A percentile compares a stretch with the other conserved stretches of the same genome.
These are phyloP conservation scores for Irpex lacteus DNA, from an alignment of 1,284 basidiomycete genomes.

Conservation along the genomic window DNA sequence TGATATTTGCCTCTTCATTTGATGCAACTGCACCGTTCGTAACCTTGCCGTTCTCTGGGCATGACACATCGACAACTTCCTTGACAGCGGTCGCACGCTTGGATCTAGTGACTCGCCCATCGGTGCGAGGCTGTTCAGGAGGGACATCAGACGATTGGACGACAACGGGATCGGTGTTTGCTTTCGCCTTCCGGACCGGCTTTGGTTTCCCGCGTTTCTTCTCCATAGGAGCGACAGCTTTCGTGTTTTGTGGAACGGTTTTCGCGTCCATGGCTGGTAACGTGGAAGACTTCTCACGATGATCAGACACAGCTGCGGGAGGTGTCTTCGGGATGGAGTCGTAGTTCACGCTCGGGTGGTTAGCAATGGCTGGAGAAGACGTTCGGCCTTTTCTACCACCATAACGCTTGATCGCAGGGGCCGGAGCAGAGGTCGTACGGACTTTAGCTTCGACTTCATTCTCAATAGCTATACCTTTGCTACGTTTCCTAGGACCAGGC, in stretches of 20 bases:
- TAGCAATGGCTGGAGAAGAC: slow-evolving; percentile 15
- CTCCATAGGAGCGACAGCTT: not conserved
- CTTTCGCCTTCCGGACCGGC: not conserved
- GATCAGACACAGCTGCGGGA: not conserved
- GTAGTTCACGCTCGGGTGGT: slow-evolving; percentile 20
- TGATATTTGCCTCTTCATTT: not conserved
- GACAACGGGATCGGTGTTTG: not conserved
- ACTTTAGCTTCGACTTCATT: slow-evolving; percentile 6
- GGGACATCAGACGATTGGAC: not conserved
- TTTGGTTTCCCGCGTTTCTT: not conserved
- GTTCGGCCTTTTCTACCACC: slow-evolving; percentile 19
- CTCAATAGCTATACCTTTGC: slow-evolving; percentile 16
- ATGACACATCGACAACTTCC: not conserved
- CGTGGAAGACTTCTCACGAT: not conserved
- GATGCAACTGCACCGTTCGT: not conserved
- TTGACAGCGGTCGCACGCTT: not conserved
- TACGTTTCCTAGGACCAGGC: not conserved
- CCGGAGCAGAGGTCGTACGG: slow-evolving; percentile 15
- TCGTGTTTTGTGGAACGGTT: not conserved
- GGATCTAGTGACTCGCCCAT: not conserved
- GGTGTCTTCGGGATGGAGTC: slow-evolving; percentile 21
- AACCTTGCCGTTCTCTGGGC: not conserved
- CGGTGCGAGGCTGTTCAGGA: not conserved
- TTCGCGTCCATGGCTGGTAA: not conserved
- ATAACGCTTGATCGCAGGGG: slow-evolving; percentile 21